Base-by-base conservation (phyloP, 1,139 yeast species). In the Candida buenavistaensis region DNA sequence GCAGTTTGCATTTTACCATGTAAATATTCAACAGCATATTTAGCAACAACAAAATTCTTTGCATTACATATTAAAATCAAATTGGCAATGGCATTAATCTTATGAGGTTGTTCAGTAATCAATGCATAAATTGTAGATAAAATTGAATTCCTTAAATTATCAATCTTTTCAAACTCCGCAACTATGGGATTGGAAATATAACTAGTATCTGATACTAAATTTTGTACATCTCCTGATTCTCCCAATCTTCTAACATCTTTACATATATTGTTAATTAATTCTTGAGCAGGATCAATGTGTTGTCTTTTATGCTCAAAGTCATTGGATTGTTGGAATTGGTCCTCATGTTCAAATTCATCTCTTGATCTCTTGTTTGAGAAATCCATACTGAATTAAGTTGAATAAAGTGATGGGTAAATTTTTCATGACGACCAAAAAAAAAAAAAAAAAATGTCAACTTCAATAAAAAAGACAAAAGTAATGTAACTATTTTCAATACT, bases 81-180 rank as follows among this genome's bases (percentile, higher is more conserved):
- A n/a, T 82, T 79, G 21, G 88, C 75, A 40, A 90, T 62, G 15
- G 83, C 76, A 16, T 81, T 78, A 41, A 83, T 76, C 55, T 90
- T 92, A 48, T 90, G 96, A 1, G 97, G 97, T 58, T 90, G 97
- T 58, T 92, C 98, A 26, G 75, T 61, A 7, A 85, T 69, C 28
- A 86, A 76, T 1, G 95, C 88, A 40, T 72, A 72, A 21, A 88
- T 58, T 1, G 89, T 84, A 35, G 72, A 70, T 48, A 83, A 65
- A 14, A 84, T 67, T 12, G 82, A 77, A 33, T 62, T 64, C 40
- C 88, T 72, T 43, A 82, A 75, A 37, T 72, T 72, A 43, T 78
- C 82, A 39, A 82, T 84, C 40, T 73, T 75, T 45, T 79, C 88
- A 47, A 82, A 78, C 48, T 82, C 89, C 23, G 79, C 80, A 30